Evolutionary conservation across 345 rosid genomes (phyloP), one percentile per base, ranked within the genome.

Genomic region (Eucalyptus shirleyi): DNA sequence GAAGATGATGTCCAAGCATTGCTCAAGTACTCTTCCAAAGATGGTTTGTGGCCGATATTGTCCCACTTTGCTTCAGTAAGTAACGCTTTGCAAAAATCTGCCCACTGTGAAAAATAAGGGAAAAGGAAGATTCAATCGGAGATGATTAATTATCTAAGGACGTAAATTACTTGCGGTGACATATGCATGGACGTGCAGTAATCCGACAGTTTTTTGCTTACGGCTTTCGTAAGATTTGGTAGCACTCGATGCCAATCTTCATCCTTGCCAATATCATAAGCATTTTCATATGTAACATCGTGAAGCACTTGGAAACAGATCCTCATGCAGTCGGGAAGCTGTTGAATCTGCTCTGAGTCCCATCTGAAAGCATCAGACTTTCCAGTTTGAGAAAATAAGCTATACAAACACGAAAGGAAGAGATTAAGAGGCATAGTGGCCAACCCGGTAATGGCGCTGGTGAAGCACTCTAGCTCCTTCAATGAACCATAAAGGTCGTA

Each of bases 401-500:
- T 24, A 5, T 28, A 42, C 53, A 44, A 37, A 42, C 4, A 8
- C 1, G n/a, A 37, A 40, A 45, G 50, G 51, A 47, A 26, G 56
- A 45, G 56, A 15, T 28, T 37, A 13, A 11, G 51, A 86, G 87
- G 44, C 4, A 50, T 47, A 13, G 2, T n/a, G n/a, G 40, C 85
- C 19, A 53, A 94, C 95, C 93, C 91, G 1, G 81, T 72, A 50
- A 95, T 89, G 4, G 94, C 96, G 1, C 88, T n/a, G 17, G 97
- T 94, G 91, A 95, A 94, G 44, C 88, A 90, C 10, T 91, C 67
- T 14, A 95, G 88, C 81, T 95, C 96, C 13, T 95, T 89, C 26
- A 92, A 7, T 32, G 95, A 93, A 59, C 95, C 96, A 88, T 92
- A 95, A 47, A 94, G n/a, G 72, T 94, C 97, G 60, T 94, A 95